phyloP scores from a whole-genome alignment of 257 asterid genomes.

The Henckelia pumila region DNA sequence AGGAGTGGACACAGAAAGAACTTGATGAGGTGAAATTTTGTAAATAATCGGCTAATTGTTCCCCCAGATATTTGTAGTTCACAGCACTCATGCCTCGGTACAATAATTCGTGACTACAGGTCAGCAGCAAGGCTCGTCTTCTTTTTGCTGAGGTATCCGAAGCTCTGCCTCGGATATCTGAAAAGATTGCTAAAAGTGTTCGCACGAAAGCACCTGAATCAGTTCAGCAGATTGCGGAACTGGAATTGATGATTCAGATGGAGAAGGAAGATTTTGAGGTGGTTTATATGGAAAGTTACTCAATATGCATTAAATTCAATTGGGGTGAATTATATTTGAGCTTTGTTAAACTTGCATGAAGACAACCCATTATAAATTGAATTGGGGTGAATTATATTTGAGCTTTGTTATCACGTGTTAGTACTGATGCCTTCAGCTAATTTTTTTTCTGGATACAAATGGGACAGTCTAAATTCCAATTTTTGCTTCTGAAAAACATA shows the following conservation, averaged over 20 bases:
- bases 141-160: constrained; percentile 58
- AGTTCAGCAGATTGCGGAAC: constrained; percentile 44
- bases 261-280: constrained; percentile 78
- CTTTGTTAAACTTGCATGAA: constrained; percentile 14
- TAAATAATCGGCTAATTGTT: constrained; percentile 18
- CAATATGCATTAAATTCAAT: constrained; percentile 10
- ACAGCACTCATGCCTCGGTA: constrained; percentile 26
- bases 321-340: not conserved
- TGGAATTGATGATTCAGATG: constrained; percentile 52
- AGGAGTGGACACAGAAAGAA: constrained; percentile 71
- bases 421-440: constrained; percentile 12
- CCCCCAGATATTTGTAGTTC: constrained; percentile 20
- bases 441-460: not conserved
- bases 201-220: constrained; percentile 37
- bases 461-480: constrained; percentile 15
- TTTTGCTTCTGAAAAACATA: constrained; percentile 17
- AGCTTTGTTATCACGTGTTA: constrained; percentile 9
- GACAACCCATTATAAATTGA: constrained; percentile 12
- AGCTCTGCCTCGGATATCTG: constrained; percentile 47
- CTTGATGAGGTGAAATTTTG: constrained; percentile 54
- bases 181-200: constrained; percentile 30
- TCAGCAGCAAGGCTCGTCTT: constrained; percentile 40
- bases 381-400: not conserved
- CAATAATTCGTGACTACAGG: constrained; percentile 37
- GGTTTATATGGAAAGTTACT: constrained; percentile 8